These are phyloP conservation scores for Sporisorium scitamineum DNA, from an alignment of 1,284 basidiomycete species.

Conservation along the genomic window DNA sequence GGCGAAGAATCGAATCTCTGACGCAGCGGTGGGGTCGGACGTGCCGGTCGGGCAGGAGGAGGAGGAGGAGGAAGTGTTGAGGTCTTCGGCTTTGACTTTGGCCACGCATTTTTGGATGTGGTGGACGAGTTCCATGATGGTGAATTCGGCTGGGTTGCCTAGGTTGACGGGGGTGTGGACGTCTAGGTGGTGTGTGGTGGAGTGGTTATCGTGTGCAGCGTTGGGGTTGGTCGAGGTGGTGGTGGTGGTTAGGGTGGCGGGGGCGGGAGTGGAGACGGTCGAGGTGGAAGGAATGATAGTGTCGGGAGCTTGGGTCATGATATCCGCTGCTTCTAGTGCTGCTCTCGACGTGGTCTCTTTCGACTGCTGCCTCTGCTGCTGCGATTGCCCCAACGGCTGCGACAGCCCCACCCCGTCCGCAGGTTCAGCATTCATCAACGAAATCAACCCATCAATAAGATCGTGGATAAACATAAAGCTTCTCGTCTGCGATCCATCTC, in stretches of 20 bases:
- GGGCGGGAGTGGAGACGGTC: conserved; percentile 19
- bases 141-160: conserved; percentile 92
- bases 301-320: conserved; percentile 38
- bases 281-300: conserved; percentile 29
- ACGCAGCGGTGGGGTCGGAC: neutral
- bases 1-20: conserved; percentile 63
- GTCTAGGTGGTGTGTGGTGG: conserved; percentile 29
- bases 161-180: conserved; percentile 81
- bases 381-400: conserved; percentile 70
- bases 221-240: neutral
- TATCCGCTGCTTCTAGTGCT: conserved; percentile 67
- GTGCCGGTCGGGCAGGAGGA: conserved; percentile 69
- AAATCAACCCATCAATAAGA: conserved; percentile 71
- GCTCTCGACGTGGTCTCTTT: conserved; percentile 2
- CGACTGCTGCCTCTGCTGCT: neutral
- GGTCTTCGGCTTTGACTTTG: conserved; percentile 32
- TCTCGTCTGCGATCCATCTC: conserved; percentile 93
- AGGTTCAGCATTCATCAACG: conserved; percentile 61
- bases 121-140: conserved; percentile 74
- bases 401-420: neutral
- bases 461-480: conserved; percentile 82
- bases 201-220: conserved; percentile 3
- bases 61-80: conserved; percentile 69
- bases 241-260: neutral
- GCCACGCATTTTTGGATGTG: conserved; percentile 62